Evolutionary conservation across 2,329 filamentous ascomycete species (phyloP).

Genomic region (Nothopassalora personata): DNA sequence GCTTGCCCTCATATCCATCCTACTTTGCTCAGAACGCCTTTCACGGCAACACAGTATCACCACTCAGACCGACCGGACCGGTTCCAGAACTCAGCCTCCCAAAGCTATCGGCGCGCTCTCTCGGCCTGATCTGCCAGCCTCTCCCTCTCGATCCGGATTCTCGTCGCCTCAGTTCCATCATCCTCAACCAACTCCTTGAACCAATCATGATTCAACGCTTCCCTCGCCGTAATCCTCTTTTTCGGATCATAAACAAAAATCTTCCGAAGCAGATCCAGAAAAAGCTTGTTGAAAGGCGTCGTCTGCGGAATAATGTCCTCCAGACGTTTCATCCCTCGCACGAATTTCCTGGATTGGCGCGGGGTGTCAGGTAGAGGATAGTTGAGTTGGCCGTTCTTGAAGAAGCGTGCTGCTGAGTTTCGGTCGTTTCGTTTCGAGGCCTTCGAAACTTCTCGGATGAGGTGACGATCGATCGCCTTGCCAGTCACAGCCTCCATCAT

Average conservation of each 20-base stretch:
- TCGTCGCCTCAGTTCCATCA: slow-evolving; percentile 60
- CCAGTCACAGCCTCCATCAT: slow-evolving; percentile 56
- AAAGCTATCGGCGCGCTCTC: not conserved
- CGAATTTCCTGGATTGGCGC: slow-evolving; percentile 60
- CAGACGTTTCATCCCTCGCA: slow-evolving; percentile 59
- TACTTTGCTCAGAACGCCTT: no score
- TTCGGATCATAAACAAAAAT: slow-evolving; percentile 65
- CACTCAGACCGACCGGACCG: no score
- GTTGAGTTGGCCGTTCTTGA: slow-evolving; percentile 49
- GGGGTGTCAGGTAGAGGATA: slow-evolving; percentile 61
- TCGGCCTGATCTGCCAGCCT: slow-evolving; percentile 18
- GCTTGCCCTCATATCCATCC: no score
- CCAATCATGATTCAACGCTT: slow-evolving; percentile 62
- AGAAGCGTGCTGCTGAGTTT: slow-evolving; percentile 26
- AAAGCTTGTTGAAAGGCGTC: slow-evolving; percentile 54
- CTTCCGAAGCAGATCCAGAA: slow-evolving; percentile 56
- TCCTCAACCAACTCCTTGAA: slow-evolving; percentile 60
- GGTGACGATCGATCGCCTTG: slow-evolving; percentile 27
- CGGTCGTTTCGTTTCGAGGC: slow-evolving; percentile 26
- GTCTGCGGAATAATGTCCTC: slow-evolving; percentile 60
- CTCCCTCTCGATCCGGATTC: slow-evolving; percentile 41
- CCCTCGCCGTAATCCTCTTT: slow-evolving; percentile 58
- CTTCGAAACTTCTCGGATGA: slow-evolving; percentile 31
- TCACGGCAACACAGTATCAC: no score
- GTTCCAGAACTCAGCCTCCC: not conserved